phyloP scores from a whole-genome alignment of 495 filamentous ascomycete genomes.

The Aspergillus conjunctus region DNA sequence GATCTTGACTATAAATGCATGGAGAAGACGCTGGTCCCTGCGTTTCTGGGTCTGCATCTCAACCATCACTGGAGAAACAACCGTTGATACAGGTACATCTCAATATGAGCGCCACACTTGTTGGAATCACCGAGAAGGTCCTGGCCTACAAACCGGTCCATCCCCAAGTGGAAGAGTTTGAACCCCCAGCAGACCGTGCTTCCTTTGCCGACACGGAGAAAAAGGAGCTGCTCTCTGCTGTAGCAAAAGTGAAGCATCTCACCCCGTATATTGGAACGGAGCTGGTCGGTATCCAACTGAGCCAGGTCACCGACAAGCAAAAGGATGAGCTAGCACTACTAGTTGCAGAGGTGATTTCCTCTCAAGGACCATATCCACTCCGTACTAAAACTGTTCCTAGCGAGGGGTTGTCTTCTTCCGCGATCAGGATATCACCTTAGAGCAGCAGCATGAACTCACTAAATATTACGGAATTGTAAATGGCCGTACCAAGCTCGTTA shows the following conservation, averaged over 20 bases:
- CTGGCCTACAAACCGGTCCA: conserved; percentile 8
- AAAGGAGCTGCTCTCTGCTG: conserved; percentile 16
- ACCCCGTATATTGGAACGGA: conserved; percentile 48
- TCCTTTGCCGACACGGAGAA: conserved; percentile 11
- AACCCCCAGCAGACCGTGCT: conserved; percentile 17
- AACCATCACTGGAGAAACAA: neutral
- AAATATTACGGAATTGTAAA: conserved; percentile 26
- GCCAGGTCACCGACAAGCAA: conserved; percentile 35
- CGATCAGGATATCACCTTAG: conserved; percentile 41
- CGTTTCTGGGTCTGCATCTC: no score
- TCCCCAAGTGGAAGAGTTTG: neutral
- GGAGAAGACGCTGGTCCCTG: no score
- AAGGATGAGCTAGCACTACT: conserved; percentile 48
- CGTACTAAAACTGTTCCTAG: neutral
- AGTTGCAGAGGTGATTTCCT: conserved; percentile 34
- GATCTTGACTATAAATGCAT: no score
- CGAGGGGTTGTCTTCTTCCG: conserved; percentile 48
- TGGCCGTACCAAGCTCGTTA: neutral
- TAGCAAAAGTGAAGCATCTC: conserved; percentile 24
- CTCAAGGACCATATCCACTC: neutral
- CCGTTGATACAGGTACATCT: neutral
- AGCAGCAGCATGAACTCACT: conserved; percentile 30
- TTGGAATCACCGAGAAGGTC: conserved; percentile 15
- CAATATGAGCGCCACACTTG: conserved; percentile 21
- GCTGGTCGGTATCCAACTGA: conserved; percentile 45